Base-by-base conservation (phyloP, 768 basidiomycete genomes). In the Pilatotrama ljubarskyi region DNA sequence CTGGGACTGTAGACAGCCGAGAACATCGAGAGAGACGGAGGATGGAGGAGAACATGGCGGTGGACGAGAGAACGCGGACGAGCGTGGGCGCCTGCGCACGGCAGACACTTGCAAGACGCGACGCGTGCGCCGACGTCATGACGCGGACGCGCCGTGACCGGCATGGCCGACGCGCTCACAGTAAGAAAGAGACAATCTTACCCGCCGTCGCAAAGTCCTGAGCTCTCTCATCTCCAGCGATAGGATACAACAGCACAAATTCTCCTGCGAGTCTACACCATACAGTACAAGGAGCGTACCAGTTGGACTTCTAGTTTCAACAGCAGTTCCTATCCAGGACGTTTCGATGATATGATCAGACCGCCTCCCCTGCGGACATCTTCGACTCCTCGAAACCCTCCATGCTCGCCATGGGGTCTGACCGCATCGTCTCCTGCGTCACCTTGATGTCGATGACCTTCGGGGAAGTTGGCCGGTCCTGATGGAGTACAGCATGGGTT, bases 401-500 rank as follows among this genome's bases (percentile, higher is more conserved):
- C 25, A 35, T 7, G 29, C 52, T 54, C 41, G 29, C 26, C 41
- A 20, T 43, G 2, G 42, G 41, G 52, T 54, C 52, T 11, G 15
- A 17, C 40, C 18, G 17, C 42, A 32, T 32, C 29, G 52, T 54
- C 42, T 54, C 52, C 25, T 22, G 52, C 14, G 52, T 43, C 14
- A 44, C 52, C 41, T 54, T 54, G 41, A 54, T 29, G 18, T 43
- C 32, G 26, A 54, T 35, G 9, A 54, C 42, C 17, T 41, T 54
- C 5, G 41, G 52, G 4, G 41, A 20, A 6, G 41, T 41, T 26
- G 41, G 52, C 13, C 26, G 25, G 15, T 29, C 25, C 52, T 54
- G 40, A n/a, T 20, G 44, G 10, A 15, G 22, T 46, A 25, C 44
- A 22, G 9, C 22, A 9, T 8, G 44, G 22, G 15, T 22, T 46